Conservation (phyloP, 441 rosid genomes). For the Theobroma grandiflorum region DNA sequence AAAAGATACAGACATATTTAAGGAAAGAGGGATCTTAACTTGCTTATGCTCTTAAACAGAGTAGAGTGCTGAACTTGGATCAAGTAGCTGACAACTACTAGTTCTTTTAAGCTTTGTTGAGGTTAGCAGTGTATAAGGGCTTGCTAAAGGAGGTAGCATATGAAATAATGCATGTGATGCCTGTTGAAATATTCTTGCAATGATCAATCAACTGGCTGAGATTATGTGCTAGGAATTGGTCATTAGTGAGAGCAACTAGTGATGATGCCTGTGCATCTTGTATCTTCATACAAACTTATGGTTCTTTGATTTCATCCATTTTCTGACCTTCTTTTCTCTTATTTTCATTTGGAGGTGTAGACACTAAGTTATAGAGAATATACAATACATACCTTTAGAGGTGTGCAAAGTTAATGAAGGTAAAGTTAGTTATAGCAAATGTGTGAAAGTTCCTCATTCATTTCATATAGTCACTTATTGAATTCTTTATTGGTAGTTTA, state of each 20-base stretch:
- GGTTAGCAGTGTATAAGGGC: background rate
- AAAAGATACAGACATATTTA: background rate
- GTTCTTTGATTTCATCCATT: background rate
- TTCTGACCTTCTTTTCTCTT: background rate
- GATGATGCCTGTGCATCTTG: background rate
- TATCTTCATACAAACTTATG: background rate
- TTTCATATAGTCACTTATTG: constrained; percentile 2
- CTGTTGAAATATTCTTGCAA: background rate
- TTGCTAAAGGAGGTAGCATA: background rate
- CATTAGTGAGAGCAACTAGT: background rate
- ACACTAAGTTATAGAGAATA: background rate
- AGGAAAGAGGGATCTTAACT: background rate
- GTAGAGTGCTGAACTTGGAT: background rate
- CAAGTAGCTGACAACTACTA: background rate
- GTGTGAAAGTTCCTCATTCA: background rate
- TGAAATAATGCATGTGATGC: background rate
- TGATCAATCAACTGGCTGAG: constrained; percentile 6
- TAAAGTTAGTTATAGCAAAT: background rate
- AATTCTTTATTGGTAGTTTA: constrained; percentile 4
- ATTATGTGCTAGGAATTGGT: background rate
- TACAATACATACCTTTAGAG: background rate
- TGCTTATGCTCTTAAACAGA: background rate
- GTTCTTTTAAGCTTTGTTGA: background rate
- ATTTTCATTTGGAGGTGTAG: background rate
- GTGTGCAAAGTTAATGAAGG: background rate